These are phyloP conservation scores for Candida anutae DNA, from an alignment of 1,139 yeast genomes.

Conservation along the genomic window DNA sequence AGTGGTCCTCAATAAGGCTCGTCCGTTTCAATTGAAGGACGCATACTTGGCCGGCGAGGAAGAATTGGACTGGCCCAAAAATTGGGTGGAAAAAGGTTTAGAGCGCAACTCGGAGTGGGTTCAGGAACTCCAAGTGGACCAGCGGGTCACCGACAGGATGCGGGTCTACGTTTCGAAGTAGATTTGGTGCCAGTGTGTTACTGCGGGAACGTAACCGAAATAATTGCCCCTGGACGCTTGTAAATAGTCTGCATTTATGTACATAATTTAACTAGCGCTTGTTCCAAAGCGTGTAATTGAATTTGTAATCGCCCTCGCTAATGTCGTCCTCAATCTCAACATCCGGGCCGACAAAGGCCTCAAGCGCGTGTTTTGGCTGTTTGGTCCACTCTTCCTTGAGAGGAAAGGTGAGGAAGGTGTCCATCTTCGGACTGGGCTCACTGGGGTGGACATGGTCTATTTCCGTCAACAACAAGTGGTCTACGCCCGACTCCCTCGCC, in stretches of 20 bases:
- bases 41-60: conserved; percentile 53
- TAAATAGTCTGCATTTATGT: too few relatives aligned
- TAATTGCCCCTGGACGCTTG: too few relatives aligned
- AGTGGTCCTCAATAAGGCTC: conserved; percentile 46
- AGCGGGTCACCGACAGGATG: conserved; percentile 51
- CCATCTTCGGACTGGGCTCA: conserved; percentile 42
- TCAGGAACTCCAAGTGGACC: conserved; percentile 64
- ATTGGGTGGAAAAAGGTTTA: conserved; percentile 70
- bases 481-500: conserved; percentile 36
- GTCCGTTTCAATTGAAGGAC: conserved; percentile 54
- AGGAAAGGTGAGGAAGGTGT: conserved; percentile 49
- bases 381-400: conserved; percentile 30
- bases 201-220: too few relatives aligned
- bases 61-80: conserved; percentile 84
- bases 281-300: conserved; percentile 46
- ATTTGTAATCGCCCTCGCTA: conserved; percentile 41
- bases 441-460: conserved; percentile 27
- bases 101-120: conserved; percentile 85
- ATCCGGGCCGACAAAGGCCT: conserved; percentile 33
- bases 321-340: conserved; percentile 30
- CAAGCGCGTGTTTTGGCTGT: conserved; percentile 25
- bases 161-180: conserved; percentile 28
- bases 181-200: too few relatives aligned
- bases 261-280: conserved; percentile 9
- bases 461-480: conserved; percentile 69